These are phyloP conservation scores for Medicago lupulina DNA, from an alignment of 306 rosid species.

Conservation along the genomic window DNA sequence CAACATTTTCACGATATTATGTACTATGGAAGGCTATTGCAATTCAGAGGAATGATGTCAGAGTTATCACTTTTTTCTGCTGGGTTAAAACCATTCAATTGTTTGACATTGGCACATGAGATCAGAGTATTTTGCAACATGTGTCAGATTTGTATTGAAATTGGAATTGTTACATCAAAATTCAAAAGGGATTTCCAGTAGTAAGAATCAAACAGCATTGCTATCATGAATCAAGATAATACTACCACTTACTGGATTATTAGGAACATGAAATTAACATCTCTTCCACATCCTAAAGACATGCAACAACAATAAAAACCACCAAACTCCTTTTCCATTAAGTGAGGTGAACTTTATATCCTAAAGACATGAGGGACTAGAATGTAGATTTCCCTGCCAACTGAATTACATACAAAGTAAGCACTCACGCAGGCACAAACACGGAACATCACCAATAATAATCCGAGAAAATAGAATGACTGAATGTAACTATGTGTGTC, in stretches of 20 bases:
- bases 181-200: not conserved
- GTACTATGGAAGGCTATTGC: slow-evolving; percentile 11
- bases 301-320: not conserved
- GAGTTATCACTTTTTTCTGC: slow-evolving; percentile 29
- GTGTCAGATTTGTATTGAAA: not conserved
- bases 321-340: not conserved
- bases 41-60: slow-evolving; percentile 26
- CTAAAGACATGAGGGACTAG: slow-evolving; percentile 29
- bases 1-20: slow-evolving; percentile 13
- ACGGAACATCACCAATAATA: not conserved
- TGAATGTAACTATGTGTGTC: not conserved
- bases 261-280: slow-evolving; percentile 1
- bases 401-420: not conserved
- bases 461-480: not conserved
- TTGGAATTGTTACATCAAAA: not conserved
- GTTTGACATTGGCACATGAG: slow-evolving; percentile 11
- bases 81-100: slow-evolving; percentile 28
- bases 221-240: slow-evolving; percentile 18
- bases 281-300: slow-evolving; percentile 28
- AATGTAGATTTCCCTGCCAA: slow-evolving; percentile 31
- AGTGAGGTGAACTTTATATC: not conserved
- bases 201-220: slow-evolving; percentile 20
- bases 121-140: not conserved
- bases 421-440: not conserved
- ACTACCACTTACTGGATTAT: not conserved